Evolutionary conservation across 2,329 filamentous ascomycete species (phyloP).

Genomic region (Fusarium brachygibbosum): DNA sequence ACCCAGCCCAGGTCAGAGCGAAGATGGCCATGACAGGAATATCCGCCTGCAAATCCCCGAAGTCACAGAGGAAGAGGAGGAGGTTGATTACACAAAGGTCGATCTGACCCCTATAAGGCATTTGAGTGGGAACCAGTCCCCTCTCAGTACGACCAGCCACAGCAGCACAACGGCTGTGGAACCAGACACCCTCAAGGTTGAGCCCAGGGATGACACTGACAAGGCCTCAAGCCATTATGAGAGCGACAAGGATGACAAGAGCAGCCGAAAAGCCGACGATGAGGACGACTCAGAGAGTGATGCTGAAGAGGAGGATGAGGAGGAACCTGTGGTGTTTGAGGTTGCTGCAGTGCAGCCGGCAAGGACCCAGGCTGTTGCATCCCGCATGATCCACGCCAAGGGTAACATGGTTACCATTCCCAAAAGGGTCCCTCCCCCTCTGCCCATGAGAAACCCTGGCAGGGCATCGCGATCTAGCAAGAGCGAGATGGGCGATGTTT

Average conservation of each 20-base stretch:
- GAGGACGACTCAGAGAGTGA: conserved; percentile 45
- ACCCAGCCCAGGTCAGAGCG: conserved; percentile 67
- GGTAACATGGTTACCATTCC: conserved; percentile 88
- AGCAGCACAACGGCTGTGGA: conserved; percentile 39
- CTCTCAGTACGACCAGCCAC: conserved; percentile 42
- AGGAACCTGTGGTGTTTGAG: conserved; percentile 78
- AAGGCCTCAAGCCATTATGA: conserved; percentile 48
- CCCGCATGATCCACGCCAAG: conserved; percentile 77
- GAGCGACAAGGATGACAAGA: conserved; percentile 46
- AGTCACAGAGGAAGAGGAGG: conserved; percentile 62
- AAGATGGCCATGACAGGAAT: conserved; percentile 62
- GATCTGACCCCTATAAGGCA: conserved; percentile 65
- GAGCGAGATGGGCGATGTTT: conserved; percentile 71
- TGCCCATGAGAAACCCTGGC: conserved; percentile 83
- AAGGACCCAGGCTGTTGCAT: conserved; percentile 68
- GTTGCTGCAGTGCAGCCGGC: conserved; percentile 71
- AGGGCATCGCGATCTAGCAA: conserved; percentile 66
- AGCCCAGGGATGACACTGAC: conserved; percentile 44
- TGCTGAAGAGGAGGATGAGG: conserved; percentile 49
- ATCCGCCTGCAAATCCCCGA: conserved; percentile 58
- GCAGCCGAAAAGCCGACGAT: conserved; percentile 47
- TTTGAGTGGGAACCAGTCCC: conserved; percentile 54
- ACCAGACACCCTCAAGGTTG: conserved; percentile 42
- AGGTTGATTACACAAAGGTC: conserved; percentile 72
- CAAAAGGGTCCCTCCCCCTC: conserved; percentile 81